These are phyloP conservation scores for Protostelium mycophagum DNA, from an alignment of 78 protist species.

Conservation along the genomic window DNA sequence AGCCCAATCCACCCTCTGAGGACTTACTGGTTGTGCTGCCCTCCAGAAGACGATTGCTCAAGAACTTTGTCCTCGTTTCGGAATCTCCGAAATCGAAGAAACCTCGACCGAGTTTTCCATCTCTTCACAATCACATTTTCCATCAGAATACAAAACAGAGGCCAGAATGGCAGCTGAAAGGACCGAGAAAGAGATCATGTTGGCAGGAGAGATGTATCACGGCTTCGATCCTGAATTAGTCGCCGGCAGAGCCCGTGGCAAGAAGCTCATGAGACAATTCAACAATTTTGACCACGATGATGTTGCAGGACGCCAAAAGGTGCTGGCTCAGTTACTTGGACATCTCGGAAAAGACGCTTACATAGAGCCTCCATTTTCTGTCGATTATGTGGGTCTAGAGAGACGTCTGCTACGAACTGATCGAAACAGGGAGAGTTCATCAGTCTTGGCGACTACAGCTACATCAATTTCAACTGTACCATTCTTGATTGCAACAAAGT, in stretches of 20 bases:
- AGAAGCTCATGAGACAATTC: not conserved
- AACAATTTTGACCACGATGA: not conserved
- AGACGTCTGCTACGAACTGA: constrained; percentile 25
- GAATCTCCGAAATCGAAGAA: too few relatives aligned
- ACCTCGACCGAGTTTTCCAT: too few relatives aligned
- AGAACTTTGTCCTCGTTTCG: too few relatives aligned
- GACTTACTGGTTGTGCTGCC: too few relatives aligned
- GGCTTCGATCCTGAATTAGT: constrained; percentile 20
- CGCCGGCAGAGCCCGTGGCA: constrained; percentile 4
- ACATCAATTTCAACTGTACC: constrained; percentile 26
- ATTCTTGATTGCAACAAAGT: constrained; percentile 21
- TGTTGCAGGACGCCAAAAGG: not conserved
- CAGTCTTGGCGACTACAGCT: constrained; percentile 10
- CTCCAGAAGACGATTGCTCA: too few relatives aligned
- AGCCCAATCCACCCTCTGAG: too few relatives aligned
- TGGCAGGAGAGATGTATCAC: constrained; percentile 8
- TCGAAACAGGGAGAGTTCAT: constrained; percentile 16
- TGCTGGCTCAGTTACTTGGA: constrained; percentile 12
- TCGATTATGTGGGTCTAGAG: constrained; percentile 68
- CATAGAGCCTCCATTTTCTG: constrained; percentile 46
- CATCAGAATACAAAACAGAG: too few relatives aligned
- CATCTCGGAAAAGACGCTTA: not conserved
- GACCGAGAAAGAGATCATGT: constrained; percentile 46
- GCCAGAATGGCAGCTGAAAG: too few relatives aligned
- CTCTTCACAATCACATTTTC: too few relatives aligned